Evolutionary conservation across 306 rosid genomes (phyloP).

Genomic region (Myrica gale): DNA sequence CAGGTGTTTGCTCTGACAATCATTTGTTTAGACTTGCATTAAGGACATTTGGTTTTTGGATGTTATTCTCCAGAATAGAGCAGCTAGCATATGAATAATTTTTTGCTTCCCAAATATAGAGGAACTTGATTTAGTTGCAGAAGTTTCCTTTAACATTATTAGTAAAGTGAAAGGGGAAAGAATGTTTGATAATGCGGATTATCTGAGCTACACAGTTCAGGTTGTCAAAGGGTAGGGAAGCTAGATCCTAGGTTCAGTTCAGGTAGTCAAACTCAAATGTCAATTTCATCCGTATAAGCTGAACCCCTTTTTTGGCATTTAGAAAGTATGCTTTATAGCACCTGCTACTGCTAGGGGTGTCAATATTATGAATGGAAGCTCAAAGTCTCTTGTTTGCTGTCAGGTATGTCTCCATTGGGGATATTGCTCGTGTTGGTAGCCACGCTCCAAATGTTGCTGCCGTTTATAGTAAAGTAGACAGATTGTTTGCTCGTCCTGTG

Average conservation of each 20-base stretch:
- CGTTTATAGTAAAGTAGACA: conserved; percentile 69
- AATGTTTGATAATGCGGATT: background rate
- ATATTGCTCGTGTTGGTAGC: conserved; percentile 80
- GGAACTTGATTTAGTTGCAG: conserved; percentile 1
- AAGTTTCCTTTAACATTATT: background rate
- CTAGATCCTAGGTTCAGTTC: background rate
- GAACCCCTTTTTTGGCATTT: background rate
- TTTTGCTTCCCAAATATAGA: background rate
- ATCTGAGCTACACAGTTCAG: background rate
- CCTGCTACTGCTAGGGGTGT: background rate
- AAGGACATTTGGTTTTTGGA: background rate
- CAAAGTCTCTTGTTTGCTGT: conserved; percentile 13
- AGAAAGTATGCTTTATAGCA: conserved; percentile 13
- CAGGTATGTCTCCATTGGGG: conserved; percentile 79
- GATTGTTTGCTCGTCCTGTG: conserved; percentile 62
- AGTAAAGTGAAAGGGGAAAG: background rate
- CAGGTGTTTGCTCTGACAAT: background rate
- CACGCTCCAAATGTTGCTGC: conserved; percentile 98
- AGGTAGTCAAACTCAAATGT: background rate
- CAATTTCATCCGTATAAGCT: background rate
- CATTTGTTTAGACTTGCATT: background rate
- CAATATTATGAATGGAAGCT: conserved; percentile 15
- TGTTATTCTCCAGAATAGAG: background rate
- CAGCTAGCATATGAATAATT: background rate
- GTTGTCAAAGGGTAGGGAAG: background rate